Base-by-base conservation (phyloP, 2,329 filamentous ascomycete species). In the Aspergillus nomiae region DNA sequence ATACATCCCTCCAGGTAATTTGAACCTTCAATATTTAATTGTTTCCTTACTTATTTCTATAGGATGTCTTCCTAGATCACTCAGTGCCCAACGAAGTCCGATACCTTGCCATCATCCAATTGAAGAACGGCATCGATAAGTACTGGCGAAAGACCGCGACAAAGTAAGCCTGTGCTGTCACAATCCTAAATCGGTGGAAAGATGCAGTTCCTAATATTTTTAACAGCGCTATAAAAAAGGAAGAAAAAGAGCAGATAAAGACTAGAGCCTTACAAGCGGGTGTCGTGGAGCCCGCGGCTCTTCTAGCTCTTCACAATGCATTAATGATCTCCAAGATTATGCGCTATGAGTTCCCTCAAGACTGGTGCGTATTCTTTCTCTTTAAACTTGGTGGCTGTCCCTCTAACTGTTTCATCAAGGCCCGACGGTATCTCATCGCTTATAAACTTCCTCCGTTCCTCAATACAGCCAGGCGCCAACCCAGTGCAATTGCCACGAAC, bases 81-180 rank as follows among this genome's bases (percentile, higher is more conserved):
- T 87, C 88, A 2, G 82, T 96, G 1, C 91, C 92, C 1, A 80
- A 87, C 62, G 89, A 96, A 71, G 86, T 94, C 59, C 91, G 95
- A 65, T 93, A 96, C 73, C 88, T 97, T 12, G 91, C 94, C 60
- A 88, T 98, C 62, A 97, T 98, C 69, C 92, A 97, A 75, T 85
- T 99, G 59, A 98, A 98, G 77, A 97, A 98, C 77, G 95, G 94
- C 60, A 94, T 98, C 77, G 94, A 98, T 76, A 93, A 90, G 75
- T 92, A 93, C 78, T 99, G 95, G 95, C 87, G 95, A 74, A 92
- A 85, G 74, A 91, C 91, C 38, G 88, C 92, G 56, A 86, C 90
- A 61, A 88, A 89, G 74, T 86, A 87, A 32, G 77, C 66, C 28
- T 51, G 30, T n/a, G 10, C 34, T 30, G 56, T n/a, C n/a, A 43